phyloP scores from a whole-genome alignment of 345 rosid species.

The Adansonia digitata region DNA sequence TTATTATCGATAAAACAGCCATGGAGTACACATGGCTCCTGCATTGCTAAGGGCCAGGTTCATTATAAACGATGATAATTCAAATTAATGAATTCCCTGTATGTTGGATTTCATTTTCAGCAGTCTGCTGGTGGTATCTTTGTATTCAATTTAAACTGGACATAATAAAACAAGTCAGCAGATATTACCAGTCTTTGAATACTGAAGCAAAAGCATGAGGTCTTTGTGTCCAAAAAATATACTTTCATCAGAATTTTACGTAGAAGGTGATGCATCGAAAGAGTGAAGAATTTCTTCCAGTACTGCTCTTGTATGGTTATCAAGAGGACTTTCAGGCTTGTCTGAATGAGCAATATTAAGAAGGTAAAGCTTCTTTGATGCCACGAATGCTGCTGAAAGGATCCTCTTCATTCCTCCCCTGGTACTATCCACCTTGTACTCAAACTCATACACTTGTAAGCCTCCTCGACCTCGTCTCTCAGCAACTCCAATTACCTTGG shows the following conservation, averaged over 20 bases:
- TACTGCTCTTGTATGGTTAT: conserved; percentile 41
- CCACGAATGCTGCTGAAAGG: conserved; percentile 81
- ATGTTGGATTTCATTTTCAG: background rate
- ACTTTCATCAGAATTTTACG: background rate
- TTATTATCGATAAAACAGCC: background rate
- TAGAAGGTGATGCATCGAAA: conserved; percentile 42
- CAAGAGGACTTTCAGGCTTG: conserved; percentile 69
- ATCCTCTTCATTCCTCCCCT: conserved; percentile 87
- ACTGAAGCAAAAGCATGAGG: background rate
- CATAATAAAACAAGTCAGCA: background rate
- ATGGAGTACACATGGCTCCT: too few relatives aligned
- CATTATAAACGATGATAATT: background rate
- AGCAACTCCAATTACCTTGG: conserved; percentile 59
- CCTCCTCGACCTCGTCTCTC: conserved; percentile 63
- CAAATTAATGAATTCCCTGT: background rate
- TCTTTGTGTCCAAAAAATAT: background rate
- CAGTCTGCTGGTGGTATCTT: background rate
- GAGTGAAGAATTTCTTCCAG: conserved; percentile 82
- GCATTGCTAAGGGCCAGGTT: background rate
- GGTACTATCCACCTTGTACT: conserved; percentile 71
- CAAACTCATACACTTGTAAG: conserved; percentile 68
- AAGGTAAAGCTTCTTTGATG: conserved; percentile 67
- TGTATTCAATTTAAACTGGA: background rate
- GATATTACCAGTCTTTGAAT: background rate
- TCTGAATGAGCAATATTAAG: conserved; percentile 71